phyloP scores from a whole-genome alignment of 768 basidiomycete genomes.

The Tricholoma furcatifolium region DNA sequence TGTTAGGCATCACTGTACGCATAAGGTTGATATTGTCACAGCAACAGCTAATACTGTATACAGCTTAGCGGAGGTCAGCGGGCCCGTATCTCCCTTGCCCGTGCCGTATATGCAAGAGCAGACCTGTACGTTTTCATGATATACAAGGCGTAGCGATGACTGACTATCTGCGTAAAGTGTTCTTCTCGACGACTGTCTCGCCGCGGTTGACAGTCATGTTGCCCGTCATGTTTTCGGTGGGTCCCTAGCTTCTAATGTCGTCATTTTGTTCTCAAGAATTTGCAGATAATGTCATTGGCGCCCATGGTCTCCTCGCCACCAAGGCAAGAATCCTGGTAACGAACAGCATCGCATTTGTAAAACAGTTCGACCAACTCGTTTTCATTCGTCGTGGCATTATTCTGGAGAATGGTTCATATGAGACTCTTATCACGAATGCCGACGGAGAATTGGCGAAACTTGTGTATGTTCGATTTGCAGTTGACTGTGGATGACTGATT shows the following conservation, averaged over 20 bases:
- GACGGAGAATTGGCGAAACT: slow-evolving; percentile 73
- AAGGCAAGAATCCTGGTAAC: slow-evolving; percentile 88
- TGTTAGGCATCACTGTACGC: slow-evolving; percentile 56
- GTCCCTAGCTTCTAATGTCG: slow-evolving; percentile 8
- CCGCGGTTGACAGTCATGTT: slow-evolving; percentile 85
- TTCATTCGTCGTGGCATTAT: slow-evolving; percentile 84
- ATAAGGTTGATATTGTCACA: not conserved
- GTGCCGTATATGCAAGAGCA: slow-evolving; percentile 89
- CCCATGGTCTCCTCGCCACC: slow-evolving; percentile 73
- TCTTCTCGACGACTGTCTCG: slow-evolving; percentile 88
- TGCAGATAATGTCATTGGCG: slow-evolving; percentile 82
- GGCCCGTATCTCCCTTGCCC: slow-evolving; percentile 79
- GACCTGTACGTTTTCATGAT: slow-evolving; percentile 61
- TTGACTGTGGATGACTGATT: not conserved
- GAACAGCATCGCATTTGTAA: slow-evolving; percentile 82
- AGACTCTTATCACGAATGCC: slow-evolving; percentile 53
- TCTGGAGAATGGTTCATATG: slow-evolving; percentile 70
- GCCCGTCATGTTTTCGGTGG: slow-evolving; percentile 82
- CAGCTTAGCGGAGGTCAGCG: slow-evolving; percentile 83
- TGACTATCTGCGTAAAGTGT: slow-evolving; percentile 37
- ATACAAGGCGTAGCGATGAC: not conserved
- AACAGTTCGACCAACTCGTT: slow-evolving; percentile 69
- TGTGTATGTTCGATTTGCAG: slow-evolving; percentile 47
- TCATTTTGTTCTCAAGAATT: not conserved
- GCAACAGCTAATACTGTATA: not conserved